A percentile compares a stretch with the other conserved stretches of the same genome.
Conservation (phyloP, 2,329 filamentous ascomycete genomes). For the Aspergillus fructus region DNA sequence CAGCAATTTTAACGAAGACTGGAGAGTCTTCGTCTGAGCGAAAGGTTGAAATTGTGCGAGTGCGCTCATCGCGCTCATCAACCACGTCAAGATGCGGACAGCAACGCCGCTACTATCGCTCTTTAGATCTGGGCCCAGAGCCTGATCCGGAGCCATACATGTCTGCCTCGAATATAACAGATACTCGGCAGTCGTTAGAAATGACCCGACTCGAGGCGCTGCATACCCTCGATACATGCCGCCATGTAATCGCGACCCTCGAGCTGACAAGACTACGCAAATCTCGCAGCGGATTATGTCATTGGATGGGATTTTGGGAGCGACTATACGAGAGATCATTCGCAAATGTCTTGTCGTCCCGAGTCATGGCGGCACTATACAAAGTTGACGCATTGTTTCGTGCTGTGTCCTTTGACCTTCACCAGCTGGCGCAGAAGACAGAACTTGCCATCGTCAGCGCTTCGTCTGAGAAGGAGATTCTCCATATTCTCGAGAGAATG, state of each 20-base stretch:
- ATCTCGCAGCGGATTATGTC: constrained; percentile 26
- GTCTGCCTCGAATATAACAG: not conserved
- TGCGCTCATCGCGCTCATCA: constrained; percentile 1
- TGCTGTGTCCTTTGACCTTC: constrained; percentile 24
- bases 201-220: constrained; percentile 23
- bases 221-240: constrained; percentile 26
- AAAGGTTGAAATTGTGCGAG: not conserved
- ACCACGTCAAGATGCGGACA: not conserved
- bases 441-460: constrained; percentile 19
- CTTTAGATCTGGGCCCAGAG: constrained; percentile 6
- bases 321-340: constrained; percentile 24
- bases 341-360: constrained; percentile 14
- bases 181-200: constrained; percentile 10
- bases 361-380: constrained; percentile 16
- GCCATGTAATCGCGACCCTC: constrained; percentile 26
- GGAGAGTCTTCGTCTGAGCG: constrained; percentile 1
- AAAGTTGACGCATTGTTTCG: constrained; percentile 29
- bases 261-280: constrained; percentile 32
- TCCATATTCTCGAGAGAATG: constrained; percentile 24
- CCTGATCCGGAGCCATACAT: not conserved
- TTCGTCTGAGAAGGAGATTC: constrained; percentile 22
- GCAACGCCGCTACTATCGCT: constrained; percentile 17
- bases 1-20: not conserved
- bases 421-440: constrained; percentile 22
- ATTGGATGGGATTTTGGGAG: constrained; percentile 32